A percentile compares a stretch with the other conserved stretches of the same genome.
Evolutionary conservation across 441 rosid species (phyloP).

Genomic region (Adansonia madagascariensis): DNA sequence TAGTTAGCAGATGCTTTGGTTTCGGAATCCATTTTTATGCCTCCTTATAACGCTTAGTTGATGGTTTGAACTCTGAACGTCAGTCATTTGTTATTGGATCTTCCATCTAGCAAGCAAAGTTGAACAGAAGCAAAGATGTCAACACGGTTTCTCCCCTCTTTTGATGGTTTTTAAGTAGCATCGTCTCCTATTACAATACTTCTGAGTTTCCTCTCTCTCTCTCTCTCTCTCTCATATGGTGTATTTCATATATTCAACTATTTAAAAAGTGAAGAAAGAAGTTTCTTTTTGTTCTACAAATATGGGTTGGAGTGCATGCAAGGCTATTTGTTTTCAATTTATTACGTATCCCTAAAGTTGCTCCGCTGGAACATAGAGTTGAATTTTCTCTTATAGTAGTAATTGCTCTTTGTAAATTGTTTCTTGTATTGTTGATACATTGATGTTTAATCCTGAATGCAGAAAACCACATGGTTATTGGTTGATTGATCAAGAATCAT

Average conservation of each 20-base stretch:
- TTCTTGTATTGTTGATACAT: background rate
- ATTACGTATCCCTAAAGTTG: background rate
- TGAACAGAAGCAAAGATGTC: background rate
- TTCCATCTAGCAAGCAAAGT: background rate
- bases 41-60: background rate
- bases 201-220: background rate
- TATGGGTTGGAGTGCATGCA: background rate
- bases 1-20: background rate
- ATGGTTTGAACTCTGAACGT: background rate
- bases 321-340: background rate
- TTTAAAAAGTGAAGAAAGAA: background rate
- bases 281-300: background rate
- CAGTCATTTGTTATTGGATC: background rate
- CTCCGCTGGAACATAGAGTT: background rate
- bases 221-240: background rate
- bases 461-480: slow-evolving; percentile 28
- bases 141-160: background rate
- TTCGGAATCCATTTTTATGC: background rate
- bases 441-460: slow-evolving; percentile 14
- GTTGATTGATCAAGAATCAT: slow-evolving; percentile 34
- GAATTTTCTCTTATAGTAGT: background rate
- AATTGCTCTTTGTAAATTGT: background rate
- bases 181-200: background rate
- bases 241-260: background rate
- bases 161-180: background rate